phyloP scores from a whole-genome alignment of 805 yeast species.

The Ogataea sp. region DNA sequence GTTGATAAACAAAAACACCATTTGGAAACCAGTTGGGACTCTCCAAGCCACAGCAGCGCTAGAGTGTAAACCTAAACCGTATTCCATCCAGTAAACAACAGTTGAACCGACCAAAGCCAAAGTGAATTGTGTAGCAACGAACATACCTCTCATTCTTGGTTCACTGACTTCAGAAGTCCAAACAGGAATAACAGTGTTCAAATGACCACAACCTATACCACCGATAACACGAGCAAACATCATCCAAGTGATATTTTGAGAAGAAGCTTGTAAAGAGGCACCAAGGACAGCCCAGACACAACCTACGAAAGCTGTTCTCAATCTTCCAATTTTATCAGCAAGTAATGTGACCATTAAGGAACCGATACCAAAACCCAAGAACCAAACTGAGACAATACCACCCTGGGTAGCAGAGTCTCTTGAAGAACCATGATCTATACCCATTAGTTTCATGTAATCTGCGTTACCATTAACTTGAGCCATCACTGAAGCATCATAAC shows the following conservation, averaged over 20 bases:
- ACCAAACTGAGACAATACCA: constrained; percentile 39
- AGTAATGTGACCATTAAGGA: constrained; percentile 12
- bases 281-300: constrained; percentile 12
- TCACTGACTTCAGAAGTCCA: constrained; percentile 29
- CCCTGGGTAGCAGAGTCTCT: constrained; percentile 19
- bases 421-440: constrained; percentile 1
- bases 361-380: constrained; percentile 38
- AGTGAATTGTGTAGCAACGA: constrained; percentile 26
- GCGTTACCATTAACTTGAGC: constrained; percentile 29
- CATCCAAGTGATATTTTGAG: constrained; percentile 15
- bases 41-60: constrained; percentile 24
- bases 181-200: constrained; percentile 29
- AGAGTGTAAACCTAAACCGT: constrained; percentile 25
- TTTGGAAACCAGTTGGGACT: constrained; percentile 27
- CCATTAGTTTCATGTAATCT: constrained; percentile 1
- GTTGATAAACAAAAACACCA: constrained; percentile 8
- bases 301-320: constrained; percentile 19
- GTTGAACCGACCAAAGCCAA: constrained; percentile 19
- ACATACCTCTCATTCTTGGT: constrained; percentile 24
- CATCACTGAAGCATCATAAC: constrained; percentile 43
- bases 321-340: constrained; percentile 32
- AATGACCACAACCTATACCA: constrained; percentile 28
- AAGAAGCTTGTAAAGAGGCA: constrained; percentile 14
- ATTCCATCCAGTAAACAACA: constrained; percentile 29
- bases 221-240: constrained; percentile 25